These are phyloP conservation scores for Fraxinus xanthoxyloides DNA, from an alignment of 305 asterid genomes.

Conservation along the genomic window DNA sequence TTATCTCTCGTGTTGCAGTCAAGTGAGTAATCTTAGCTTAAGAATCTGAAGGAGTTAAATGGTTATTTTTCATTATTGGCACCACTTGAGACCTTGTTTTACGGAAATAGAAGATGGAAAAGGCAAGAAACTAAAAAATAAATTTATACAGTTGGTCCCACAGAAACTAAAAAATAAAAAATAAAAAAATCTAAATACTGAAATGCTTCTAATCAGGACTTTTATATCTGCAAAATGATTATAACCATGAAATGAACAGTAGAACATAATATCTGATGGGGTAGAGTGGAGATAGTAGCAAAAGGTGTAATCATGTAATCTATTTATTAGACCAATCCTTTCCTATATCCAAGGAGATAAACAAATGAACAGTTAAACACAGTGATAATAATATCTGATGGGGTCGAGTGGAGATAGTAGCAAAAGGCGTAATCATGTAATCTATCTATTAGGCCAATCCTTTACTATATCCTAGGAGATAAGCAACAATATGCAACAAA, in stretches of 20 bases:
- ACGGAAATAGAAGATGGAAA: neutral
- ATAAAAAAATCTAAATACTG: neutral
- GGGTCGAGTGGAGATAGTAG: conserved; percentile 3
- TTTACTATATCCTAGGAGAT: conserved; percentile 7
- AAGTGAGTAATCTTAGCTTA: neutral
- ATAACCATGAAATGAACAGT: neutral
- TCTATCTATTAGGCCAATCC: neutral
- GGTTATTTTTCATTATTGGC: neutral
- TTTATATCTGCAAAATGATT: neutral
- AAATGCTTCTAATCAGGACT: neutral
- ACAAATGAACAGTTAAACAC: neutral
- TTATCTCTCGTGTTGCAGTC: neutral
- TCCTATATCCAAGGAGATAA: conserved; percentile 3
- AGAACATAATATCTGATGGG: neutral
- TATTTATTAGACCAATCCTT: conserved; percentile 1
- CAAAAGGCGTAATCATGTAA: neutral
- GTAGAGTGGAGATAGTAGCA: conserved; percentile 5
- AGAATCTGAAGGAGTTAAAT: neutral
- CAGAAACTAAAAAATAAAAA: neutral
- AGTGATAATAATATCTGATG: neutral
- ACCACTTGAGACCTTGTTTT: neutral
- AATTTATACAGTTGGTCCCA: neutral
- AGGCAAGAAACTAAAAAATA: neutral
- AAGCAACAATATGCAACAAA: conserved; percentile 9
- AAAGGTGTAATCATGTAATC: neutral